These are phyloP conservation scores for Pseudogymnoascus sp. DNA, from an alignment of 2,329 filamentous ascomycete species.

Conservation along the genomic window DNA sequence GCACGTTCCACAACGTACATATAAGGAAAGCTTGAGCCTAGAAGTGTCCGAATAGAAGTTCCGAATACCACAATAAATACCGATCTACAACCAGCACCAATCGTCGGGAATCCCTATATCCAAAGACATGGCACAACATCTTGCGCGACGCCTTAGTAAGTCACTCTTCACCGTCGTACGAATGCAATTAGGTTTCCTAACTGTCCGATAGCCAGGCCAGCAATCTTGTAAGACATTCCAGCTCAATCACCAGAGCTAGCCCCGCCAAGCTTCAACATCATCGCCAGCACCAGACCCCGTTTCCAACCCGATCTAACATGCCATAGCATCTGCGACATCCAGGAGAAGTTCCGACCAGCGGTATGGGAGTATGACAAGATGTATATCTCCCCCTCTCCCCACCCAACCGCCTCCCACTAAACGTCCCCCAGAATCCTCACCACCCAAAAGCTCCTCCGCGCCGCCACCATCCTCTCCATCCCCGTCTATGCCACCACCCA, in stretches of 20 bases:
- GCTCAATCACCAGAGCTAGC: not conserved
- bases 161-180: not conserved
- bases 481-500: conserved; percentile 85
- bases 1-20: not conserved
- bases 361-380: conserved; percentile 83
- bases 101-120: not conserved
- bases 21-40: not conserved
- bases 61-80: not conserved
- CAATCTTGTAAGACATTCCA: conserved; percentile 15
- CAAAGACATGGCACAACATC: conserved; percentile 6
- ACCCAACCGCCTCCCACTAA: conserved; percentile 6
- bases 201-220: conserved; percentile 15
- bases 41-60: not conserved
- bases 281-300: not conserved
- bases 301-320: not conserved
- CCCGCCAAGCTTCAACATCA: not conserved
- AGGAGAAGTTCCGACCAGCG: conserved; percentile 79
- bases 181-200: not conserved
- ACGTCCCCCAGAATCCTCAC: conserved; percentile 49
- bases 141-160: conserved; percentile 12
- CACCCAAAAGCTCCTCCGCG: conserved; percentile 58
- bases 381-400: conserved; percentile 34
- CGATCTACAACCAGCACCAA: not conserved
- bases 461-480: conserved; percentile 56
- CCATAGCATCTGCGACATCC: conserved; percentile 79